Evolutionary conservation across 768 basidiomycete genomes (phyloP).

Genomic region (Tephrocybe sp.): DNA sequence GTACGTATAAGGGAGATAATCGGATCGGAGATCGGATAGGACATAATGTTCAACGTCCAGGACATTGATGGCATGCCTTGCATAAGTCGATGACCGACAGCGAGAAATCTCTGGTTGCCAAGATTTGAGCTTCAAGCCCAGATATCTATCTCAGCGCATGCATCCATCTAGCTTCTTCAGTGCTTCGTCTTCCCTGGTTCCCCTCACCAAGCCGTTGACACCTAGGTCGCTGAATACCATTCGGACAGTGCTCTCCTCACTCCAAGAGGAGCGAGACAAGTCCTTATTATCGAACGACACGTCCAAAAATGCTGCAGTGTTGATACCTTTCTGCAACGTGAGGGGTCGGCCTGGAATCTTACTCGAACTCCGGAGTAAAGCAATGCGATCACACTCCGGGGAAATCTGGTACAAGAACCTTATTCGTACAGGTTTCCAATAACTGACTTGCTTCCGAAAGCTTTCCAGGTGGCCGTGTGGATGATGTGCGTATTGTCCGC

Average conservation of each 20-base stretch:
- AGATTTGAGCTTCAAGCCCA: too few species aligned
- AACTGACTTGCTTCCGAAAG: conserved; percentile 35
- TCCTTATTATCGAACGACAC: not conserved
- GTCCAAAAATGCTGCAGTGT: conserved; percentile 58
- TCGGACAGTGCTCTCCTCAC: conserved; percentile 19
- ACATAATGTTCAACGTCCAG: too few species aligned
- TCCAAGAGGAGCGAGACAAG: conserved; percentile 9
- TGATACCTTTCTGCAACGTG: conserved; percentile 81
- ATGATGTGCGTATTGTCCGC: conserved; percentile 46
- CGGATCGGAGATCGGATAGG: too few species aligned
- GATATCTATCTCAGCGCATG: not conserved
- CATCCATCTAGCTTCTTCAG: conserved; percentile 3
- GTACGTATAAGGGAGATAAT: too few species aligned
- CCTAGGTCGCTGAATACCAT: conserved; percentile 32
- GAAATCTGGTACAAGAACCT: conserved; percentile 68
- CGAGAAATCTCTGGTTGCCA: too few species aligned
- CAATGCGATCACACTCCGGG: conserved; percentile 71
- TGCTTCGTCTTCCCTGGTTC: conserved; percentile 22
- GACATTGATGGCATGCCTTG: too few species aligned
- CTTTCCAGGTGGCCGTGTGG: conserved; percentile 75
- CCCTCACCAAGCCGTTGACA: conserved; percentile 40
- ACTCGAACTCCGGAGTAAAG: conserved; percentile 67
- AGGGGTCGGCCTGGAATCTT: conserved; percentile 63
- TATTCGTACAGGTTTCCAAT: too few species aligned
- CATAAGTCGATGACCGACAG: too few species aligned